These are phyloP conservation scores for Mycena kentingensis DNA, from an alignment of 768 basidiomycete genomes.

Conservation along the genomic window DNA sequence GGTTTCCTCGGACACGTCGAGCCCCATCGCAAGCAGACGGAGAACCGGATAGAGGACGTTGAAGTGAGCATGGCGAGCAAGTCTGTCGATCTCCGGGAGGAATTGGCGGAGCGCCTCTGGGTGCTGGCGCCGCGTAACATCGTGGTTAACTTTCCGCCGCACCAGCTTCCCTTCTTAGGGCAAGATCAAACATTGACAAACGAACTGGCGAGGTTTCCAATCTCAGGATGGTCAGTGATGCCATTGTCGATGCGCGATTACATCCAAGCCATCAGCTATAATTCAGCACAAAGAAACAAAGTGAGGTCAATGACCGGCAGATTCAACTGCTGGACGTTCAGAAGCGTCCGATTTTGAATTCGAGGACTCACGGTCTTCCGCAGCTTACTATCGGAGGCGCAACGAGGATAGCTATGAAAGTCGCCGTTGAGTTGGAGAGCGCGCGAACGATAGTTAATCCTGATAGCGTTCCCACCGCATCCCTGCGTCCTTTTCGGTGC, in stretches of 20 bases:
- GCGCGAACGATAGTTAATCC: too few species aligned
- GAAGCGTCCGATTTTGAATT: too few species aligned
- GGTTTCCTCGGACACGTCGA: slow-evolving; percentile 43
- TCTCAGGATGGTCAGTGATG: neutral
- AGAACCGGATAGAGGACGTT: slow-evolving; percentile 39
- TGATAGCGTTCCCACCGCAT: too few species aligned
- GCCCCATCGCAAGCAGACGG: slow-evolving; percentile 35
- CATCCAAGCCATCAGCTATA: too few species aligned
- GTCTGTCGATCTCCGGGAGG: slow-evolving; percentile 43
- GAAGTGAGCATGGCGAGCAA: slow-evolving; percentile 40
- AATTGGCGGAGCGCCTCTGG: slow-evolving; percentile 42
- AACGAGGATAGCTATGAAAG: too few species aligned
- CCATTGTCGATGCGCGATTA: neutral
- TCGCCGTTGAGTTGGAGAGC: too few species aligned
- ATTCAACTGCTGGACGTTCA: too few species aligned
- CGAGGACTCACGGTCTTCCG: too few species aligned
- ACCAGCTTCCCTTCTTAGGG: neutral
- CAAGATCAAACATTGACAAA: neutral
- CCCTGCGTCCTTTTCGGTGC: too few species aligned
- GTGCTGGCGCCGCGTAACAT: slow-evolving; percentile 39
- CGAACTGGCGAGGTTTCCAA: neutral
- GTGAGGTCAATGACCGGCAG: too few species aligned
- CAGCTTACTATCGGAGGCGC: too few species aligned
- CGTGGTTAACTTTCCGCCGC: slow-evolving; percentile 38
- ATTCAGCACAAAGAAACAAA: too few species aligned